Conservation (phyloP, 2,329 filamentous ascomycete genomes). For the Alternaria brassicicola region DNA sequence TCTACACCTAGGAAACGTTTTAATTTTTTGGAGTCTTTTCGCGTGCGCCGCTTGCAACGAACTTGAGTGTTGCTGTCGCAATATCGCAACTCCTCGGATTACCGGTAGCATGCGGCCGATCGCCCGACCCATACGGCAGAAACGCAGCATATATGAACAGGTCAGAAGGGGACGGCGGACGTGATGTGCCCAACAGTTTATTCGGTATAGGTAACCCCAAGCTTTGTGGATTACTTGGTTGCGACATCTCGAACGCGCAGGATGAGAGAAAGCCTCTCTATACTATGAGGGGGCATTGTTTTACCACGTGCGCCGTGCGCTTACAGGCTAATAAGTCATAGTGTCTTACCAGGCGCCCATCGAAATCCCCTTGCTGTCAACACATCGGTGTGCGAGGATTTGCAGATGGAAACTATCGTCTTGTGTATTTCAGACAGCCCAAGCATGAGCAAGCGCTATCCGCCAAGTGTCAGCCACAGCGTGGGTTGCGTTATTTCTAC, state of each 20-base stretch:
- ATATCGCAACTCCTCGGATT: not conserved
- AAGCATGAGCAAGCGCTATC: slow-evolving; percentile 3
- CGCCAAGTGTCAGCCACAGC: slow-evolving; percentile 19
- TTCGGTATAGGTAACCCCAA: not conserved
- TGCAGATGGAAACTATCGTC: not conserved
- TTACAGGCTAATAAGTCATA: not conserved
- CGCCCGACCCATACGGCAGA: not conserved
- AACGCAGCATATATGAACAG: not conserved
- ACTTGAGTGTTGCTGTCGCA: not conserved
- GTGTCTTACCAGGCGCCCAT: not conserved
- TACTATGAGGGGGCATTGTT: not conserved
- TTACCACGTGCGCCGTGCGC: not conserved
- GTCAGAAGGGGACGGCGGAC: not conserved
- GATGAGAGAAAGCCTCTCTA: not conserved
- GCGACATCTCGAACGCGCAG: not conserved
- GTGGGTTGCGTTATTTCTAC: slow-evolving; percentile 14
- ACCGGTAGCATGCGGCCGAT: not conserved
- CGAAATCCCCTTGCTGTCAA: not conserved
- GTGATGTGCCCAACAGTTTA: not conserved
- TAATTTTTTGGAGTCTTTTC: not conserved
- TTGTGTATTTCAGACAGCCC: not conserved
- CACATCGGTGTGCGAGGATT: not conserved
- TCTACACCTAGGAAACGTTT: not conserved
- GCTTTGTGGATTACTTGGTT: not conserved
- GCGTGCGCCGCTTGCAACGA: not conserved